phyloP scores from a whole-genome alignment of 148 eudicot species.

The Pouteria glomerata region DNA sequence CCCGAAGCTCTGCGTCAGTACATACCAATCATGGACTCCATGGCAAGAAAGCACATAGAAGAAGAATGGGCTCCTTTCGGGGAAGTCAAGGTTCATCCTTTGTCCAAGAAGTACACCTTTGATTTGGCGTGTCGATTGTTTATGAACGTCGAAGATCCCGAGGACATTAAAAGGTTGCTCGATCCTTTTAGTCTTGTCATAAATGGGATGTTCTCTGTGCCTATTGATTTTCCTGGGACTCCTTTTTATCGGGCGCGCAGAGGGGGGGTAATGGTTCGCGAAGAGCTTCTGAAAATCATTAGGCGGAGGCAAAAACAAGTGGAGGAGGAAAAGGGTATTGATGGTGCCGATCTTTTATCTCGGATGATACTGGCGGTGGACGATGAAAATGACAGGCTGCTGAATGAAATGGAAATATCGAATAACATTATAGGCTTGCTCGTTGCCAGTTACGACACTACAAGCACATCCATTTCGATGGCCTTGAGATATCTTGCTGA shows the following conservation, averaged over 20 bases:
- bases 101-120: constrained; percentile 11
- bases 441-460: constrained; percentile 16
- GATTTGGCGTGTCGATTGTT: constrained; percentile 18
- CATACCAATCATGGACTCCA: background rate
- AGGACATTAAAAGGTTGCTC: background rate
- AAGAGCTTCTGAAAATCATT: constrained; percentile 14
- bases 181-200: too few species aligned
- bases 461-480: constrained; percentile 8
- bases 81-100: constrained; percentile 9
- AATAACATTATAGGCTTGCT: constrained; percentile 11
- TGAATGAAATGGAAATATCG: too few species aligned
- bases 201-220: constrained; percentile 19
- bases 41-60: background rate
- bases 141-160: background rate
- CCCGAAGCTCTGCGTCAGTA: background rate
- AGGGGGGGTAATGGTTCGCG: constrained; percentile 10
- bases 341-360: constrained; percentile 3
- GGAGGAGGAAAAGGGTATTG: background rate
- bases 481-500: constrained; percentile 19
- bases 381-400: constrained; percentile 5
- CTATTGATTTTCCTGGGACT: constrained; percentile 16
- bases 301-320: constrained; percentile 5
- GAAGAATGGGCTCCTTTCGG: too few species aligned
- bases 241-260: constrained; percentile 13
- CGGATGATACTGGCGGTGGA: constrained; percentile 5